phyloP scores from a whole-genome alignment of 148 eudicot genomes.

The Persicaria tinctoria region DNA sequence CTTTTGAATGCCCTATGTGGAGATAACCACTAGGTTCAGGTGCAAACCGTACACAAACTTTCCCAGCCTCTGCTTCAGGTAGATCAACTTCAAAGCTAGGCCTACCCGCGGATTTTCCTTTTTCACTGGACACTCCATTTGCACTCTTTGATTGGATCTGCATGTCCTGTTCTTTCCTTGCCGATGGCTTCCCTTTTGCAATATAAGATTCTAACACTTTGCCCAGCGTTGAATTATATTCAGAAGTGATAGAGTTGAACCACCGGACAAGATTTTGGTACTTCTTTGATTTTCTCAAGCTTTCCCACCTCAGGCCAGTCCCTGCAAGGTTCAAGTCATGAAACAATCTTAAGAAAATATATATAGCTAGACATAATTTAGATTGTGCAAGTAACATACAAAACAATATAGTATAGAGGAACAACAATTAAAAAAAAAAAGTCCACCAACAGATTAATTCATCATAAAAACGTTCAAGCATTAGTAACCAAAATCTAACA shows the following conservation, averaged over 20 bases:
- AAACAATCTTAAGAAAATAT: not conserved
- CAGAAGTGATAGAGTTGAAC: slow-evolving; percentile 60
- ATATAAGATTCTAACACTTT: slow-evolving; percentile 35
- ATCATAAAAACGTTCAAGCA: not conserved
- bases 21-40: slow-evolving; percentile 99
- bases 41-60: slow-evolving; percentile 80
- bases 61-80: slow-evolving; percentile 81
- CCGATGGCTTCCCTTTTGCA: slow-evolving; percentile 52
- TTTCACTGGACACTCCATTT: slow-evolving; percentile 33
- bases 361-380: not conserved
- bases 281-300: slow-evolving; percentile 82
- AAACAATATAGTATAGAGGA: slow-evolving; percentile 2
- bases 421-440: not conserved
- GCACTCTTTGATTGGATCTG: slow-evolving; percentile 26
- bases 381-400: not conserved
- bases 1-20: slow-evolving; percentile 95
- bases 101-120: slow-evolving; percentile 30
- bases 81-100: slow-evolving; percentile 60
- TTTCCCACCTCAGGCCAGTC: slow-evolving; percentile 87
- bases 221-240: slow-evolving; percentile 40
- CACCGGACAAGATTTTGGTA: slow-evolving; percentile 73
- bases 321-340: slow-evolving; percentile 29
- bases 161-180: slow-evolving; percentile 51
- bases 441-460: not conserved
- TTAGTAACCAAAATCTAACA: not conserved